A percentile compares a stretch with the other conserved stretches of the same genome.
Conservation (phyloP, 2,329 filamentous ascomycete species). For the Colletotrichum scovillei region DNA sequence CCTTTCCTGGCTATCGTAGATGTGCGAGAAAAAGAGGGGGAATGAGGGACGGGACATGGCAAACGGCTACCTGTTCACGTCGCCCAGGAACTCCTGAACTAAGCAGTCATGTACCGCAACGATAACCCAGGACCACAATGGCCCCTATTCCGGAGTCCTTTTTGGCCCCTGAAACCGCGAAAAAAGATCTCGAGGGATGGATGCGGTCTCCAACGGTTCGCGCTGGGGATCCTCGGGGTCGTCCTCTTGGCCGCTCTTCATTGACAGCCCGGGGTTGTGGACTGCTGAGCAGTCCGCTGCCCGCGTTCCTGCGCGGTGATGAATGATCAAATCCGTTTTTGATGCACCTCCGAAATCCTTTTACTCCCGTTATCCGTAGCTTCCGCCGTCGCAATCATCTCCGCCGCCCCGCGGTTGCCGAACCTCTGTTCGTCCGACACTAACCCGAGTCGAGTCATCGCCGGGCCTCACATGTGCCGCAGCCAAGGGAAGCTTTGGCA, state of each 20-base stretch:
- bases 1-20: constrained; percentile 3
- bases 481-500: background rate
- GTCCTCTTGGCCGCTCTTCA: background rate
- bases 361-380: constrained; percentile 7
- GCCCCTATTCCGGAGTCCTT: constrained; percentile 27
- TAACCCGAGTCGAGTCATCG: constrained; percentile 9
- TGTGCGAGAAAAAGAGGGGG: constrained; percentile 11
- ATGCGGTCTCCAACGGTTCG: constrained; percentile 12
- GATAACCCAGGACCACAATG: constrained; percentile 5
- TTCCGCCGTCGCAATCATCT: constrained; percentile 10
- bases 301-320: constrained; percentile 2
- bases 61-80: constrained; percentile 2
- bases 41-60: background rate
- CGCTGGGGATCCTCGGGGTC: constrained; percentile 19
- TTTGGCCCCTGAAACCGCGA: constrained; percentile 24
- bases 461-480: background rate
- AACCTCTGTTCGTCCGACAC: constrained; percentile 16
- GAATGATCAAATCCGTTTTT: constrained; percentile 9
- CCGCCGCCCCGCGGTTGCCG: constrained; percentile 12
- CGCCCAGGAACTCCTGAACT: constrained; percentile 14
- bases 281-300: constrained; percentile 17
- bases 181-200: background rate
- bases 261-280: constrained; percentile 1
- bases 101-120: constrained; percentile 14
- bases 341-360: constrained; percentile 7